Evolutionary conservation across 768 basidiomycete species (phyloP), one percentile per base, ranked within the genome.

Genomic region (Lactifluus pinguis): DNA sequence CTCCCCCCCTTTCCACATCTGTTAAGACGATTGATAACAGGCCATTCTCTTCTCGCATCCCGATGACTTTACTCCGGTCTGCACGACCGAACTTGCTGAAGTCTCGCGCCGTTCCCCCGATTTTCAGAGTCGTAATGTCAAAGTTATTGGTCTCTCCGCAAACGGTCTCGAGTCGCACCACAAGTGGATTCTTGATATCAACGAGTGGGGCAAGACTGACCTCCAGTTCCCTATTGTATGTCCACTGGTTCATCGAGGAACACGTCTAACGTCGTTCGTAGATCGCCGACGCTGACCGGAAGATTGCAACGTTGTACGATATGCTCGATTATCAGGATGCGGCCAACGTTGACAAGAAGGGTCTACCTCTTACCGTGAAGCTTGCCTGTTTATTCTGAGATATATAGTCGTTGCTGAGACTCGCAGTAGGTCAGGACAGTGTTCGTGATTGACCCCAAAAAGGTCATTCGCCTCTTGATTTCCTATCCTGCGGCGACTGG

Each of bases 61-160:
- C 0, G 94, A 88, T 48, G 88, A 92, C 70, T 92, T 92, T 71
- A 90, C 89, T n/a, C 89, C 89, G 52, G 87, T 95, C 55, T 94
- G 91, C 81, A 95, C 97, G 51, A 99, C 97, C 57, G 97, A 98
- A 77, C 87, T 98, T 41, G 94, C 92, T 53, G 95, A 97, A 72
- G 94, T 97, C 48, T 88, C 97, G 53, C 86, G 92, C 65, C 89
- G 91, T 61, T 80, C 83, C 13, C 77, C 77, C 15, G 95, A 98
- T 73, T 99, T 98, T 72, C 79, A 76, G 53, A 84, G 86, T 70
- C 87, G 97, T 63, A 83, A 84, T 66, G 93, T 98, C 69, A 98
- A 98, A 76, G 80, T 95, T 63, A 92, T 95, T 64, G 93, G 93
- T 44, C 83, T 98, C 61, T 92, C 90, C 47, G 94, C 95, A 71